phyloP scores from a whole-genome alignment of 2,329 filamentous ascomycete genomes.

The Nemania sp. region DNA sequence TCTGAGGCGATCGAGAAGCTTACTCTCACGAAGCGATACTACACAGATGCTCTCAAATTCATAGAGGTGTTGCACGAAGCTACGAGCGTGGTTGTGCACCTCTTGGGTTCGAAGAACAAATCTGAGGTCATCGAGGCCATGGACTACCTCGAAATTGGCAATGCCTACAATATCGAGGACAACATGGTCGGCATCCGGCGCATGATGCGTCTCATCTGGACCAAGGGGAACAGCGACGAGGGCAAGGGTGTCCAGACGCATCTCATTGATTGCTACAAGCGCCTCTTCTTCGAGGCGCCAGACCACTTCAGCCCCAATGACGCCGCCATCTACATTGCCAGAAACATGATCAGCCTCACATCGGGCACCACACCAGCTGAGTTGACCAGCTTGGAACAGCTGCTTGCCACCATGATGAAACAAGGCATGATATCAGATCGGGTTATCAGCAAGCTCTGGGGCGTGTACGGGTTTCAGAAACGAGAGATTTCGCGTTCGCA shows the following conservation, averaged over 20 bases:
- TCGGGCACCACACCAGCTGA: conserved; percentile 95
- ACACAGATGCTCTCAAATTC: conserved; percentile 89
- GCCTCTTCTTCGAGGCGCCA: conserved; percentile 93
- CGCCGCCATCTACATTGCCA: conserved; percentile 90
- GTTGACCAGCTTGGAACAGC: conserved; percentile 90
- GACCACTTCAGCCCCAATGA: conserved; percentile 86
- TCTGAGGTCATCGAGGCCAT: conserved; percentile 98
- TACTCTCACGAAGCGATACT: conserved; percentile 86
- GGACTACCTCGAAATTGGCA: conserved; percentile 94
- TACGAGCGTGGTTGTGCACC: conserved; percentile 78
- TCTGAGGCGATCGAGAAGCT: conserved; percentile 86
- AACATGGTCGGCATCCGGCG: conserved; percentile 89
- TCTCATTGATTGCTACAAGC: conserved; percentile 94
- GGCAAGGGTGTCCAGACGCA: conserved; percentile 97
- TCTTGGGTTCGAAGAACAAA: conserved; percentile 94
- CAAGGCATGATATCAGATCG: conserved; percentile 81
- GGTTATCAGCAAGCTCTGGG: conserved; percentile 92
- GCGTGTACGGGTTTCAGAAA: conserved; percentile 93
- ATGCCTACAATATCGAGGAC: conserved; percentile 94
- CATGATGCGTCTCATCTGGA: conserved; percentile 98
- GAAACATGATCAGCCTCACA: conserved; percentile 98
- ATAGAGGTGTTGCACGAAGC: conserved; percentile 88
- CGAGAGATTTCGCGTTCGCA: conserved; percentile 91
- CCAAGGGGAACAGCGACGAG: conserved; percentile 98
- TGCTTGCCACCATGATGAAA: conserved; percentile 98